Evolutionary conservation across 192 early-diverging fungal species (phyloP).

Genomic region (Dissophora globulifera): DNA sequence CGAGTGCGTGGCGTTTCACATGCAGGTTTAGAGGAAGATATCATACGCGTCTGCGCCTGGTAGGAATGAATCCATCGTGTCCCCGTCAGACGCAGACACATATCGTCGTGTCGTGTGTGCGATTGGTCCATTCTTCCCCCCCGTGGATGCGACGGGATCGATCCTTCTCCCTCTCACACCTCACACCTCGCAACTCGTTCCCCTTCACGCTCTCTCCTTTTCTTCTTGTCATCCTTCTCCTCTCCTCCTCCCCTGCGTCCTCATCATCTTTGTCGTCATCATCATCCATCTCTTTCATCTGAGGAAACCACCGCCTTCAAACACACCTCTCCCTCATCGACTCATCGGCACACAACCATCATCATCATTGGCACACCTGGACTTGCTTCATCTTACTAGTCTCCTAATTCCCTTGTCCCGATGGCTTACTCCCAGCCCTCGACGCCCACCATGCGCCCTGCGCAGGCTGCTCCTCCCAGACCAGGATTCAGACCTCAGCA

Average conservation of each 20-base stretch:
- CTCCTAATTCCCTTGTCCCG: neutral
- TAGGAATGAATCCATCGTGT: too few species aligned
- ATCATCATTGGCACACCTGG: too few species aligned
- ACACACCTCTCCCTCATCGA: neutral
- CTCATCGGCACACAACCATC: neutral
- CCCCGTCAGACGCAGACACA: too few species aligned
- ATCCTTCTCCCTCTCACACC: neutral
- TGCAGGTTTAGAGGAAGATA: too few species aligned
- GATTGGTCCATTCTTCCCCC: too few species aligned
- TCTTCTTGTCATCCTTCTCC: neutral
- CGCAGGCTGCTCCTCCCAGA: constrained; percentile 24
- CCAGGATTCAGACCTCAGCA: constrained; percentile 33
- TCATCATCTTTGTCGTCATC: neutral
- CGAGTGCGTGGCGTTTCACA: too few species aligned
- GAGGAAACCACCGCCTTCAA: neutral
- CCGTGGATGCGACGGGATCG: neutral
- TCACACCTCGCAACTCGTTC: too few species aligned
- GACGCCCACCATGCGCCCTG: constrained; percentile 24
- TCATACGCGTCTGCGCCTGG: too few species aligned
- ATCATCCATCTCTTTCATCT: neutral
- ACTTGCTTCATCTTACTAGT: neutral
- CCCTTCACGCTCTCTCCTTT: neutral
- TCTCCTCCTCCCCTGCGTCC: neutral
- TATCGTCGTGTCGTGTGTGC: too few species aligned
- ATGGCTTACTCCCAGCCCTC: constrained; percentile 44